A percentile compares a stretch with the other conserved stretches of the same genome.
Conservation (phyloP, 306 rosid species). For the Citrullus amarus region DNA sequence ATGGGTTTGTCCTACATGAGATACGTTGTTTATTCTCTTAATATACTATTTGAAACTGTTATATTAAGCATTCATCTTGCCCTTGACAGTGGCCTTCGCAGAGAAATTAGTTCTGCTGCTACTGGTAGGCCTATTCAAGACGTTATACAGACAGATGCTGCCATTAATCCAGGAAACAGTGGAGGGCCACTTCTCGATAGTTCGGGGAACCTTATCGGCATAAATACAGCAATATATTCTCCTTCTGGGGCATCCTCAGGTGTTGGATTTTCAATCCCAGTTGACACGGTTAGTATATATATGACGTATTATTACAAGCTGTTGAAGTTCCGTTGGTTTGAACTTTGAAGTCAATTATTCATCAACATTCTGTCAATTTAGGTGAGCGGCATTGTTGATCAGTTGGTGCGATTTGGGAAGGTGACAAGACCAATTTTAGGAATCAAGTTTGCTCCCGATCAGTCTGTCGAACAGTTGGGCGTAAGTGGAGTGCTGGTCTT, state of each 20-base stretch:
- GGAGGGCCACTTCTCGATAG: conserved; percentile 99
- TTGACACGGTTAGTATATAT: conserved; percentile 70
- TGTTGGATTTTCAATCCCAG: conserved; percentile 97
- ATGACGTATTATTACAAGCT: neutral
- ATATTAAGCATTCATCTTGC: neutral
- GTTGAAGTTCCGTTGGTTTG: conserved; percentile 7
- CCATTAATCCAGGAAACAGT: conserved; percentile 97
- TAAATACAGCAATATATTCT: conserved; percentile 94
- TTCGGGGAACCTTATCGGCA: conserved; percentile 88
- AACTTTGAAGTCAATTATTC: neutral
- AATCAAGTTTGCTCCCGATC: conserved; percentile 98
- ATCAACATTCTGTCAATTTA: conserved; percentile 17
- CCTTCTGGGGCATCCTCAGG: conserved; percentile 98
- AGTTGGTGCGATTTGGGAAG: conserved; percentile 85
- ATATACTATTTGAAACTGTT: neutral
- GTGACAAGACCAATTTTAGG: conserved; percentile 98
- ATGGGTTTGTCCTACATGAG: neutral
- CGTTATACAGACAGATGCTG: conserved; percentile 99
- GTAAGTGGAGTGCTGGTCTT: conserved; percentile 93
- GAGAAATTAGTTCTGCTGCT: conserved; percentile 99
- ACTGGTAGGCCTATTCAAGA: conserved; percentile 99
- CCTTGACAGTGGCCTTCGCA: conserved; percentile 67
- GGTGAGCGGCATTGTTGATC: conserved; percentile 96
- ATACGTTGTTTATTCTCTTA: neutral
- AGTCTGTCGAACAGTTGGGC: conserved; percentile 92